Evolutionary conservation across 2,329 filamentous ascomycete genomes (phyloP).

Genomic region (Colletotrichum eleusines): DNA sequence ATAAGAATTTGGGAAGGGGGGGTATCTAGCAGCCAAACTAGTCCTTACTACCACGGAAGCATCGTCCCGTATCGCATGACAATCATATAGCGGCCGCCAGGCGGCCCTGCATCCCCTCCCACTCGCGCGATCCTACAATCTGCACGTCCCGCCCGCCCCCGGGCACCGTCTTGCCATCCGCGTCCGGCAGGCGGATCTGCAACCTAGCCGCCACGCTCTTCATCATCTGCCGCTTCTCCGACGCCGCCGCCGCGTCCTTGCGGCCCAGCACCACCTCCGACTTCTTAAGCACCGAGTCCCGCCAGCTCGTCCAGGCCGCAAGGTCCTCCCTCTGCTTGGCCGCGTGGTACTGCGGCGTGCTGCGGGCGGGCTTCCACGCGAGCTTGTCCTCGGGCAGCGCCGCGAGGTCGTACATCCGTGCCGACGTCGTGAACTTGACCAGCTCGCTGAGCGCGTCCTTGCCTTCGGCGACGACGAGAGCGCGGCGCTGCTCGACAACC

Average conservation of each 20-base stretch:
- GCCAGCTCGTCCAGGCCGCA: slow-evolving; percentile 71
- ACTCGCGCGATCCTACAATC: slow-evolving; percentile 66
- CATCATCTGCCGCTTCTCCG: slow-evolving; percentile 48
- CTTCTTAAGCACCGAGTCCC: slow-evolving; percentile 66
- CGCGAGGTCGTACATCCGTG: slow-evolving; percentile 71
- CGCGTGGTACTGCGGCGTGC: slow-evolving; percentile 75
- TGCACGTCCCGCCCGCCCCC: slow-evolving; percentile 57
- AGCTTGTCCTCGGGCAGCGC: slow-evolving; percentile 69
- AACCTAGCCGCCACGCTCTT: slow-evolving; percentile 59
- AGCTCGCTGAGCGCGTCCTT: slow-evolving; percentile 74
- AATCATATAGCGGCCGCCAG: slow-evolving; percentile 46
- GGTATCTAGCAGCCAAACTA: slow-evolving; percentile 36
- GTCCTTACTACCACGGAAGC: slow-evolving; percentile 31
- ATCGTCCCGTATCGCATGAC: slow-evolving; percentile 20
- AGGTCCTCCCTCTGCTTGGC: slow-evolving; percentile 75
- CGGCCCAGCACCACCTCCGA: slow-evolving; percentile 54
- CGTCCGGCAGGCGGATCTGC: slow-evolving; percentile 62
- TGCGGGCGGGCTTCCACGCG: slow-evolving; percentile 74
- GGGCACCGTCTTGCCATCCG: slow-evolving; percentile 58
- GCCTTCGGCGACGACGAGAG: slow-evolving; percentile 70
- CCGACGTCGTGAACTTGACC: slow-evolving; percentile 68
- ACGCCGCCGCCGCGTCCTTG: slow-evolving; percentile 41
- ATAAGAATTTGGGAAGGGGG: slow-evolving; percentile 1
- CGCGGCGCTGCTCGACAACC: slow-evolving; percentile 62
- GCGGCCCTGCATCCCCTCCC: slow-evolving; percentile 66